These are phyloP conservation scores for Cordyceps fumosorosea DNA, from an alignment of 2,329 filamentous ascomycete species.

Conservation along the genomic window DNA sequence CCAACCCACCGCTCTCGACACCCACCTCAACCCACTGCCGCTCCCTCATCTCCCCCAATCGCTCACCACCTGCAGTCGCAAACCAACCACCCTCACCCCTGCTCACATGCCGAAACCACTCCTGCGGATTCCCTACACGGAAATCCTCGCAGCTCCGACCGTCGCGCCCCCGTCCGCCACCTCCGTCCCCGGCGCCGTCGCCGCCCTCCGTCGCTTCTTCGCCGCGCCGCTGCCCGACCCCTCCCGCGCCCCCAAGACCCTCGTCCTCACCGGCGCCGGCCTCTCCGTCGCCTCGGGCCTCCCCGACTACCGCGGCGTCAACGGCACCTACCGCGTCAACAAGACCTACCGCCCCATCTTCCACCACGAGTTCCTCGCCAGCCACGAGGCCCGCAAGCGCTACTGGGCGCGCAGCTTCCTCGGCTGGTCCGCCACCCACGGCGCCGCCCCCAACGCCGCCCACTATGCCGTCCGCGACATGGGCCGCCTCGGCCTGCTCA, in stretches of 20 bases:
- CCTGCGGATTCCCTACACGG: constrained; percentile 87
- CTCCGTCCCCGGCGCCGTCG: constrained; percentile 65
- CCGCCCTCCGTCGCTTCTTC: constrained; percentile 73
- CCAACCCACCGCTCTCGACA: background rate
- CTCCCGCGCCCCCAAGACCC: constrained; percentile 33
- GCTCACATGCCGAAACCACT: constrained; percentile 59
- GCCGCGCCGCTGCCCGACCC: constrained; percentile 46
- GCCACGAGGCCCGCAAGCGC: constrained; percentile 77
- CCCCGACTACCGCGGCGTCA: constrained; percentile 82
- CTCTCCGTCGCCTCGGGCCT: constrained; percentile 90
- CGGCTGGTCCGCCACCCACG: constrained; percentile 78
- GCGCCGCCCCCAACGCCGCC: constrained; percentile 70
- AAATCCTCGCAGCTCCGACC: constrained; percentile 66
- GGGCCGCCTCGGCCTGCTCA: constrained; percentile 64
- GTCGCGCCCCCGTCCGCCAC: constrained; percentile 68
- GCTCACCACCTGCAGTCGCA: background rate
- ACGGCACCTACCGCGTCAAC: constrained; percentile 90
- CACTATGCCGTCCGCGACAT: constrained; percentile 73
- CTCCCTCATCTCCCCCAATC: background rate
- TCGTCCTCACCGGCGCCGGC: constrained; percentile 70
- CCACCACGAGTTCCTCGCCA: constrained; percentile 78
- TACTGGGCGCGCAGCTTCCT: constrained; percentile 96
- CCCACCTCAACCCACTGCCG: background rate
- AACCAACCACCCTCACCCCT: background rate
- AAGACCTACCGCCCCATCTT: constrained; percentile 88